phyloP scores from a whole-genome alignment of 345 rosid species.

The Dipteronia dyeriana region DNA sequence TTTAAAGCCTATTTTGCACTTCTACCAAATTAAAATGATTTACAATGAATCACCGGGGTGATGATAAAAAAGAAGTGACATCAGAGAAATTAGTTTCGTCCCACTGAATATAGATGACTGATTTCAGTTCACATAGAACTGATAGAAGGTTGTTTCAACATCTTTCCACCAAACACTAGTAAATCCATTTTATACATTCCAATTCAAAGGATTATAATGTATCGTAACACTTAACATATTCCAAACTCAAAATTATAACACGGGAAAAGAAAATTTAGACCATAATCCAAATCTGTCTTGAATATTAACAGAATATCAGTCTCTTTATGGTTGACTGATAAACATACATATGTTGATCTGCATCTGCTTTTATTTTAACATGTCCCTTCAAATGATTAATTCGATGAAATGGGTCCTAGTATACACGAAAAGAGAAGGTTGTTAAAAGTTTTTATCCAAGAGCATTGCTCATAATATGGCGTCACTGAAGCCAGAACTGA shows the following conservation, averaged over 20 bases:
- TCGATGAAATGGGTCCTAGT: background rate
- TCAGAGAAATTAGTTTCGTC: background rate
- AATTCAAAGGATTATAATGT: background rate
- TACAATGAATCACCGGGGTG: background rate
- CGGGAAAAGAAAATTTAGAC: background rate
- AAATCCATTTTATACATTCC: slow-evolving; percentile 1
- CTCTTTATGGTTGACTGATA: no score
- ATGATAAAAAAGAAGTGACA: background rate
- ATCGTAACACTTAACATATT: background rate
- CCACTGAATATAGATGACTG: background rate
- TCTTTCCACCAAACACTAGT: background rate
- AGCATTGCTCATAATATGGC: slow-evolving; percentile 87
- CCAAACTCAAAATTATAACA: background rate
- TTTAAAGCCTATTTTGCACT: background rate
- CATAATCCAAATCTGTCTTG: background rate
- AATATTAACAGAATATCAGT: background rate
- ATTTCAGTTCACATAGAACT: background rate
- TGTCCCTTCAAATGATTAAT: background rate
- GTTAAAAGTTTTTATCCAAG: slow-evolving; percentile 56
- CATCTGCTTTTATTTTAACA: background rate
- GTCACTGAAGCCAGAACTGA: slow-evolving; percentile 78
- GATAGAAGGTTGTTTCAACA: background rate
- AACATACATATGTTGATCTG: background rate
- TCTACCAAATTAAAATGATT: background rate
- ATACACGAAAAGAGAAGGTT: background rate